Evolutionary conservation across 2,329 filamentous ascomycete species (phyloP).

Genomic region (Cladosporium colombiae): DNA sequence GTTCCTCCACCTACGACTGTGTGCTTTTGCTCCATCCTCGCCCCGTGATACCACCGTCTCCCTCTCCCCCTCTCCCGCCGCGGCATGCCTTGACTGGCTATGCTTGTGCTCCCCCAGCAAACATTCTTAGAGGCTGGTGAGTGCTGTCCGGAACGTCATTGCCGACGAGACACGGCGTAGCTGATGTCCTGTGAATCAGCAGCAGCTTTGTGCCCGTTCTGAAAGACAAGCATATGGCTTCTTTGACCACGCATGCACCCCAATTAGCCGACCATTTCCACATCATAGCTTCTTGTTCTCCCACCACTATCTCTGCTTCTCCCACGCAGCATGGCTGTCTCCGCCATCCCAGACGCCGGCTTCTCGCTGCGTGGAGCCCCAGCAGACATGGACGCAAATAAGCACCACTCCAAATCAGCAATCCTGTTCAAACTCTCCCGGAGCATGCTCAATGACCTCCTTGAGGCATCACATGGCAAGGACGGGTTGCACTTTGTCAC

Average conservation of each 20-base stretch:
- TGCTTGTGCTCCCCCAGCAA: slow-evolving; percentile 19
- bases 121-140: slow-evolving; percentile 21
- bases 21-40: slow-evolving; percentile 7
- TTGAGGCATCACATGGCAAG: slow-evolving; percentile 32
- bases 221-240: slow-evolving; percentile 25
- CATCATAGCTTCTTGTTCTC: slow-evolving; percentile 12
- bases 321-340: slow-evolving; percentile 25
- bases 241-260: slow-evolving; percentile 19
- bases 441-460: slow-evolving; percentile 36
- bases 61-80: slow-evolving; percentile 2
- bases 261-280: slow-evolving; percentile 12
- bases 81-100: slow-evolving; percentile 20
- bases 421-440: slow-evolving; percentile 36
- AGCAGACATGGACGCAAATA: slow-evolving; percentile 22
- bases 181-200: slow-evolving; percentile 18
- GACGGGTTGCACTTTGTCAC: slow-evolving; percentile 36
- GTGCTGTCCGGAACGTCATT: slow-evolving; percentile 20
- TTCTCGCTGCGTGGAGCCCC: slow-evolving; percentile 33
- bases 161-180: slow-evolving; percentile 20
- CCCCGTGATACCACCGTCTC: slow-evolving; percentile 1
- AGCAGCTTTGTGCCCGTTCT: slow-evolving; percentile 17
- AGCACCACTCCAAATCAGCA: slow-evolving; percentile 29
- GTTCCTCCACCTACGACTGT: slow-evolving; percentile 1
- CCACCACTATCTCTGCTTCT: slow-evolving; percentile 1
- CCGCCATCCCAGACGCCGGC: slow-evolving; percentile 26